These are phyloP conservation scores for Solanum rostratum DNA, from an alignment of 257 asterid genomes.

Conservation along the genomic window DNA sequence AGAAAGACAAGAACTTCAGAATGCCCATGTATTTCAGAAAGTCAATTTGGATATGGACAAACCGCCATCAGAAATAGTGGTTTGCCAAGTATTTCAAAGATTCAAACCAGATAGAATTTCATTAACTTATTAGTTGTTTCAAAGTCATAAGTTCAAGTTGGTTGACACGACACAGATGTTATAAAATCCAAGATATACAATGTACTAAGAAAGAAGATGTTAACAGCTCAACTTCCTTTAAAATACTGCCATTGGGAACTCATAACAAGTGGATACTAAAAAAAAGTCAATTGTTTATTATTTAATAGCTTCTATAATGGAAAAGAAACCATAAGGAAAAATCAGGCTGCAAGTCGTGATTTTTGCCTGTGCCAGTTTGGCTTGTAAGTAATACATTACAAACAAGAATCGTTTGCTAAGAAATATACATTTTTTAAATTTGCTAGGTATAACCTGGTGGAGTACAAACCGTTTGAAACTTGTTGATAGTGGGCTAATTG, in stretches of 20 bases:
- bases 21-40: conserved; percentile 30
- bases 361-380: neutral
- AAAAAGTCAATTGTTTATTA: neutral
- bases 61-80: neutral
- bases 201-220: neutral
- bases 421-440: neutral
- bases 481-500: neutral
- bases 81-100: neutral
- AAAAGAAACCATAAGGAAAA: neutral
- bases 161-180: neutral
- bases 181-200: neutral
- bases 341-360: neutral
- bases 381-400: neutral
- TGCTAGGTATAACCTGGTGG: neutral
- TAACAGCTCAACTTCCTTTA: neutral
- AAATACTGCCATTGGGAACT: neutral
- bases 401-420: neutral
- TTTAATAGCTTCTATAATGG: neutral
- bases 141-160: neutral
- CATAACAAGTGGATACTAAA: neutral
- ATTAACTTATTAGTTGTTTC: neutral
- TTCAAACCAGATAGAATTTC: neutral
- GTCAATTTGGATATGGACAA: neutral
- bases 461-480: neutral
- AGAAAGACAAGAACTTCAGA: conserved; percentile 10